phyloP scores from a whole-genome alignment of 1,284 basidiomycete genomes.

The Takashimella tepidaria region DNA sequence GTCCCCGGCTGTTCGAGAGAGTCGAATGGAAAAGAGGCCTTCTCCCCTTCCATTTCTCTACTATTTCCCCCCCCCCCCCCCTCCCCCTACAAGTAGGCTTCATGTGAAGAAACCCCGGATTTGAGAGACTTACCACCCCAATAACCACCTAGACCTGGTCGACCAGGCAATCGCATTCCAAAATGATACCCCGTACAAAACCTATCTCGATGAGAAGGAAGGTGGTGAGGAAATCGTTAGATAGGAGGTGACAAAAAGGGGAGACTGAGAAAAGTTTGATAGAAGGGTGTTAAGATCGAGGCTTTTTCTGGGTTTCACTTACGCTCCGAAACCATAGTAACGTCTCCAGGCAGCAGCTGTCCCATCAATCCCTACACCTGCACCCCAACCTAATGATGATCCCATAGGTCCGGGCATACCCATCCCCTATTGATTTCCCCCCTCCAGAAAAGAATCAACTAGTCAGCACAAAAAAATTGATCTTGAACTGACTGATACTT shows the following conservation, averaged over 20 bases:
- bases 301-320: constrained; percentile 1
- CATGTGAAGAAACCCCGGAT: too few relatives aligned
- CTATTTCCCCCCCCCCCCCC: too few relatives aligned
- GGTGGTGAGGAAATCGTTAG: too few relatives aligned
- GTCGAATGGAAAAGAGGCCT: too few relatives aligned
- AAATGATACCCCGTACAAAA: constrained; percentile 30
- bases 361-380: constrained; percentile 31
- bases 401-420: constrained; percentile 48
- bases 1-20: too few relatives aligned
- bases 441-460: too few relatives aligned
- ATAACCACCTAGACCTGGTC: constrained; percentile 31
- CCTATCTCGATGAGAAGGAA: constrained; percentile 11
- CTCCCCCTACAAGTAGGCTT: too few relatives aligned
- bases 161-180: constrained; percentile 23
- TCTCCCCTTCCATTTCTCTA: too few relatives aligned
- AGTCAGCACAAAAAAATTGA: too few relatives aligned
- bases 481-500: too few relatives aligned
- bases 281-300: not conserved
- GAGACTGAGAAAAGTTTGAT: not conserved
- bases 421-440: constrained; percentile 49
- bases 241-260: too few relatives aligned
- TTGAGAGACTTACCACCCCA: constrained; percentile 14
- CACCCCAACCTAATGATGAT: constrained; percentile 23
- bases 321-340: constrained; percentile 35
- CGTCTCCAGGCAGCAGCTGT: constrained; percentile 37